Base-by-base conservation (phyloP, 805 yeast genomes). In the Wickerhamiella parazyma region DNA sequence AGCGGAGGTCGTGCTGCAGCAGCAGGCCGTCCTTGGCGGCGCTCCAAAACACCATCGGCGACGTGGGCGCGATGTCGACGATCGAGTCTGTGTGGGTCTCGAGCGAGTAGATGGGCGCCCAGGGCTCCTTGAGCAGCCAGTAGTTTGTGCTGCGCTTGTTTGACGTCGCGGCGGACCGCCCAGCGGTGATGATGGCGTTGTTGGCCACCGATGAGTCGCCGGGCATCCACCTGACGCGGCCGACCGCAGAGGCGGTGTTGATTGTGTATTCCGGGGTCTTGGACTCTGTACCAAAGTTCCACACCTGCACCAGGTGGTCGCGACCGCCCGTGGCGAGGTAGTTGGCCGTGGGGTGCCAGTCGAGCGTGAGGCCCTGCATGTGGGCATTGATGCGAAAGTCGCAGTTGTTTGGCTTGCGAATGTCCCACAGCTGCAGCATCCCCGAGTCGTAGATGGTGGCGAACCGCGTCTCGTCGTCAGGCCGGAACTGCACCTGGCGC, bases 371-470 rank as follows among this genome's bases (percentile, higher is more conserved):
- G 0, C 94, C 97, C 2, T 95, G 94, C 2, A 85, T 73, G 57
- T 89, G 97, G 3, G 95, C 93, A 53, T 80, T 82, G 57, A 91
- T 70, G 47, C 78, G 76, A 41, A 78, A 67, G 53, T 89, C 96
- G 40, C 67, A 67, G 40, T 64, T 66, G 10, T 60, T 52, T 4
- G 89, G 78, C 29, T 72, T 71, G 45, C 97, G 69, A n/a, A 83
- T 54, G 62, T 91, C 98, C 76, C 83, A 87, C 51, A 80, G 76
- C 52, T 81, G 76, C n/a, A 89, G 69, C 3, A 82, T 73, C 12
- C 98, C 98, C 1, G 84, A 75, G 58, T 91, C 97, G 60, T 82
- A 89, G 6, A 83, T 85, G 1, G 87, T 76, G 2, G 86, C 80
- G 41, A 89, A 67, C 48, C 72, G 66, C 3, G 72, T 61, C 21